Conservation (phyloP, 768 basidiomycete genomes). For the Artomyces pyxidatus region DNA sequence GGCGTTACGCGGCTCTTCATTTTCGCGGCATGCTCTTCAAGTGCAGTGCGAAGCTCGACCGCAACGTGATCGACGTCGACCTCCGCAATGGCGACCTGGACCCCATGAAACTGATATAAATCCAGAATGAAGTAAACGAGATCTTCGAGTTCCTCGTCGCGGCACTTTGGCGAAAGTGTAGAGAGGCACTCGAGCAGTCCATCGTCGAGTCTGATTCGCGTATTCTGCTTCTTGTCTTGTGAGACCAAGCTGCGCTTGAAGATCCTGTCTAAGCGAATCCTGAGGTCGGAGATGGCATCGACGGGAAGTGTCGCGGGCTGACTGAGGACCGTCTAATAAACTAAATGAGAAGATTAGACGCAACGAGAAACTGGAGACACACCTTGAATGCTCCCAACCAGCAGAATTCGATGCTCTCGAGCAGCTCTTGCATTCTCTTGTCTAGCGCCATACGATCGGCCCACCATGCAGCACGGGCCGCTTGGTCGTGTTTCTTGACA, state of each 20-base stretch:
- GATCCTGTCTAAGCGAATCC: constrained; percentile 63
- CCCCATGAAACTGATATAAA: constrained; percentile 88
- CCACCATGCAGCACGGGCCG: constrained; percentile 81
- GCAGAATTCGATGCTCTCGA: constrained; percentile 86
- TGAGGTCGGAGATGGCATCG: constrained; percentile 47
- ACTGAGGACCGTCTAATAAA: too few relatives aligned
- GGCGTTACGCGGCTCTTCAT: constrained; percentile 19
- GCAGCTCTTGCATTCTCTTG: constrained; percentile 57
- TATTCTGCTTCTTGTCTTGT: constrained; percentile 54
- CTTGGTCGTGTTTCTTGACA: constrained; percentile 58
- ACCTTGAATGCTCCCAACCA: constrained; percentile 99
- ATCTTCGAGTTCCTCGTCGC: constrained; percentile 94
- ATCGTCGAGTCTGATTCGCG: constrained; percentile 55
- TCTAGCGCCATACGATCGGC: constrained; percentile 70
- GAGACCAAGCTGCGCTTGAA: constrained; percentile 58
- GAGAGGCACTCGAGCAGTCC: constrained; percentile 81
- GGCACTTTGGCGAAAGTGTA: constrained; percentile 69
- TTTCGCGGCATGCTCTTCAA: constrained; percentile 63
- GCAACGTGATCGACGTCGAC: constrained; percentile 88
- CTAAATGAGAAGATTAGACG: too few relatives aligned
- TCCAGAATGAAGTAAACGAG: constrained; percentile 90
- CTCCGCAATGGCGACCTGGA: constrained; percentile 83
- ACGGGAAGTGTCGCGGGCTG: too few relatives aligned
- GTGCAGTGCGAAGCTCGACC: constrained; percentile 67
- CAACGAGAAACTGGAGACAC: constrained; percentile 14